Conservation (phyloP, 441 rosid species). For the Geranium incanum region DNA sequence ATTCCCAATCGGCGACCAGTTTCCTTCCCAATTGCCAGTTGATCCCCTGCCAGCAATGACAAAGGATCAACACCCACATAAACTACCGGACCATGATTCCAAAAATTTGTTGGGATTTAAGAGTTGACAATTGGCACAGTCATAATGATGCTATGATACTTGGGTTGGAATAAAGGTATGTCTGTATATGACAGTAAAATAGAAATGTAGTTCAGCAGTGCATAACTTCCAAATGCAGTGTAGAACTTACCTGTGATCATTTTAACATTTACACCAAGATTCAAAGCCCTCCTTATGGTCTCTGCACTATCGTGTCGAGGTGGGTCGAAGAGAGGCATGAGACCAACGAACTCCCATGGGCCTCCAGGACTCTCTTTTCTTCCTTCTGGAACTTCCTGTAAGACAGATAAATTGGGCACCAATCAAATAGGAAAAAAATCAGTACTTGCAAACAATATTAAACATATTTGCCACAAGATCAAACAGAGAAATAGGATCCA, state of each 20-base stretch:
- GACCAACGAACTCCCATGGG: slow-evolving; percentile 50
- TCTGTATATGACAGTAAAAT: not conserved
- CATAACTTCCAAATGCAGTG: too few relatives aligned
- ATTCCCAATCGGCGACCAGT: slow-evolving; percentile 52
- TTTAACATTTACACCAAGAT: slow-evolving; percentile 44
- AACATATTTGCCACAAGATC: not conserved
- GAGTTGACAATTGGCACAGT: not conserved
- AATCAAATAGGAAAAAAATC: not conserved
- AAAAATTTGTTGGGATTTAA: not conserved
- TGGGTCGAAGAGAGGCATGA: slow-evolving; percentile 49
- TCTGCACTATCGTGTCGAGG: slow-evolving; percentile 41
- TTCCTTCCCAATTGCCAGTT: slow-evolving; percentile 47
- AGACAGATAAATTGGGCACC: not conserved
- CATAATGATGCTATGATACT: not conserved
- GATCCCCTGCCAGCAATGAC: slow-evolving; percentile 39
- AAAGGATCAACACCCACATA: not conserved
- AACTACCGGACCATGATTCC: not conserved
- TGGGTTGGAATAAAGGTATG: not conserved
- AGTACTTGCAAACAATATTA: not conserved
- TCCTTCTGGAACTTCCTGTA: slow-evolving; percentile 42
- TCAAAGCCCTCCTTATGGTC: slow-evolving; percentile 41
- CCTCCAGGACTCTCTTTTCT: slow-evolving; percentile 41
- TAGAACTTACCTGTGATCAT: slow-evolving; percentile 39
- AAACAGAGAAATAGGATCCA: not conserved
- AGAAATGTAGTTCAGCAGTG: too few relatives aligned